phyloP scores from a whole-genome alignment of 306 rosid genomes.

The Gleditsia sinensis region DNA sequence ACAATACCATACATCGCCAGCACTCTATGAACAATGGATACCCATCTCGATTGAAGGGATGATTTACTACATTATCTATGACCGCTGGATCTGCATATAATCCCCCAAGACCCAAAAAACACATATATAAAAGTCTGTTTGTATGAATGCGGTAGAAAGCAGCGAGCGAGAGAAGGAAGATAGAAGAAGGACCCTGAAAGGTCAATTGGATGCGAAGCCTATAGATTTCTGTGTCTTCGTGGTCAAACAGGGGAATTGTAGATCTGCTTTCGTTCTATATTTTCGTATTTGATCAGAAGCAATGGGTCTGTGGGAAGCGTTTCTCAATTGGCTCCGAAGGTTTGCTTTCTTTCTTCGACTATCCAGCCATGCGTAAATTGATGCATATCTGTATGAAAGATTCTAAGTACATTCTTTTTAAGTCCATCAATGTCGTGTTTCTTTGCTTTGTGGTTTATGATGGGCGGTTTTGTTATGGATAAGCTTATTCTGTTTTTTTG shows the following conservation, averaged over 20 bases:
- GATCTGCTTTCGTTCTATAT: constrained; percentile 38
- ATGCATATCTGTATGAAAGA: not conserved
- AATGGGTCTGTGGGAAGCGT: constrained; percentile 89
- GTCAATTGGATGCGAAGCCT: constrained; percentile 35
- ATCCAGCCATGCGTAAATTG: not conserved
- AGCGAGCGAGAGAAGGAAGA: constrained; percentile 24
- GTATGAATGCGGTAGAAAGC: constrained; percentile 13
- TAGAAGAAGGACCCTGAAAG: constrained; percentile 1
- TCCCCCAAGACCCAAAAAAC: not conserved
- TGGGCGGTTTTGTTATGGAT: not conserved
- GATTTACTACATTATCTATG: not conserved
- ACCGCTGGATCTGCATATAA: constrained; percentile 31
- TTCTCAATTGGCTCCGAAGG: constrained; percentile 91
- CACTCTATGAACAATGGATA: not conserved
- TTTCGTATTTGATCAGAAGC: constrained; percentile 29
- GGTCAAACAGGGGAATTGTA: constrained; percentile 20
- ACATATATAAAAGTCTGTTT: not conserved
- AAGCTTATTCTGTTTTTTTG: not conserved
- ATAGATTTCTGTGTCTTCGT: constrained; percentile 32
- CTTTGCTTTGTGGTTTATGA: not conserved
- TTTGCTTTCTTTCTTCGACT: constrained; percentile 22
- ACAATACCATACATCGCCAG: not conserved
- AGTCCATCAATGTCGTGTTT: not conserved
- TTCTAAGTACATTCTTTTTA: not conserved
- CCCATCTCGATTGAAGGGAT: constrained; percentile 21